Evolutionary conservation across 352 stramenopile species (phyloP).

Genomic region (Globisporangium splendens): DNA sequence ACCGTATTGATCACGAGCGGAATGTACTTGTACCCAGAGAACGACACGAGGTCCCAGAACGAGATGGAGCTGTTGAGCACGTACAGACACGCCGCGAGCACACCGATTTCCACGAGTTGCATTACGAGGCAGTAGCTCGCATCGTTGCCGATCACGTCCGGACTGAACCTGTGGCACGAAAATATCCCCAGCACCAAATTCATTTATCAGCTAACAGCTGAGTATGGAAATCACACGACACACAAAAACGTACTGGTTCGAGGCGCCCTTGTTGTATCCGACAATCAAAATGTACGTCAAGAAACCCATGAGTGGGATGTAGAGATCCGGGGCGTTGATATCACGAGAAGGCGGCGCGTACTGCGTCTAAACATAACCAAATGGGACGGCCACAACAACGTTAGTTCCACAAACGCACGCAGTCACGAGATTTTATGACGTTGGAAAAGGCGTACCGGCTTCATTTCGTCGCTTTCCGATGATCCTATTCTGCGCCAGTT

Average conservation of each 20-base stretch:
- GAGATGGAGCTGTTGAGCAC: slow-evolving; percentile 90
- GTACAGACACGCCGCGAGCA: slow-evolving; percentile 94
- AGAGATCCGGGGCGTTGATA: slow-evolving; percentile 98
- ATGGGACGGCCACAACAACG: not conserved
- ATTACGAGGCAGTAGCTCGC: slow-evolving; percentile 90
- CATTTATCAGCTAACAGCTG: not conserved
- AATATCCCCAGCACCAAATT: too few species aligned
- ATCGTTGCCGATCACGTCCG: slow-evolving; percentile 94
- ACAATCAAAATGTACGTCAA: slow-evolving; percentile 98
- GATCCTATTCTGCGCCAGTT: slow-evolving; percentile 80
- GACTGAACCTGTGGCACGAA: slow-evolving; percentile 86
- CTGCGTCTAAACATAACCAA: slow-evolving; percentile 38
- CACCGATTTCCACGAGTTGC: slow-evolving; percentile 90
- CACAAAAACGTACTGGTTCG: slow-evolving; percentile 73
- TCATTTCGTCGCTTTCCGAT: slow-evolving; percentile 54
- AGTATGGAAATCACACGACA: not conserved
- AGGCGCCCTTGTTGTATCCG: slow-evolving; percentile 94
- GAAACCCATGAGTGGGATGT: slow-evolving; percentile 98
- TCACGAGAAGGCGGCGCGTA: slow-evolving; percentile 92
- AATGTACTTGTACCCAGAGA: slow-evolving; percentile 99
- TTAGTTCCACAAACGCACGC: not conserved
- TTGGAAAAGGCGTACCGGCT: slow-evolving; percentile 28
- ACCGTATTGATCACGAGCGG: slow-evolving; percentile 94
- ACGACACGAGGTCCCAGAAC: slow-evolving; percentile 95
- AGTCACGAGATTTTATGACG: not conserved